Evolutionary conservation across 108 stramenopile genomes (phyloP), one percentile per base, ranked within the genome.

Genomic region (Stephanodiscus minutulus): DNA sequence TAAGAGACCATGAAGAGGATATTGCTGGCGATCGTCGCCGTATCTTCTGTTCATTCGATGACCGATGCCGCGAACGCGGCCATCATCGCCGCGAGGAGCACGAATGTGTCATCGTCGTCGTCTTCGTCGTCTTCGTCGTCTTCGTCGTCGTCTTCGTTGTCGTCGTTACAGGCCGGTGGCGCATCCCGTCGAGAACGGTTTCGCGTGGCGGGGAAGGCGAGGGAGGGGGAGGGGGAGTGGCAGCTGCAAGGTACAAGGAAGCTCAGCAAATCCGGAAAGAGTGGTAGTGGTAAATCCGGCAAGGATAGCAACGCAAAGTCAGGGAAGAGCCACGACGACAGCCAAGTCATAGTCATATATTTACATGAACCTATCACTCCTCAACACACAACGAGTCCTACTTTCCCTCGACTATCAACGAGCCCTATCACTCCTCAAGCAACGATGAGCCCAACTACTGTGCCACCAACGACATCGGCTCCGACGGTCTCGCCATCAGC

Each of bases 401-500:
- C 25, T 20, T n/a, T 18, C 17, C 33, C n/a, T 41, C 4, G 15
- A 21, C 7, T 29, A 31, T 28, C 25, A 28, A 28, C 12, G 55
- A 53, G 20, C n/a, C 71, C 41, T 1, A 72, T 61, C 0, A 36
- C 50, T 21, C 17, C 24, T 48, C 64, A 64, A 39, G 48, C 73
- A n/a, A 47, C 18, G n/a, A 21, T 24, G 33, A 65, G 58, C 6
- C 61, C 66, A 18, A 20, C 39, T 28, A 10, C 57, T 44, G 43
- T 15, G 11, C 73, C 66, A 43, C 21, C 57, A 33, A 37, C 36
- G 36, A 41, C 59, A 35, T n/a, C 35, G 11, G 12, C 20, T 12
- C 47, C 60, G 21, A 46, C 59, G 44, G 33, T 44, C 11, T 12
- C 41, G 25, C 62, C 62, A 12, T 73, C 72, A 35, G 47, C 29